A percentile compares a stretch with the other conserved stretches of the same genome.
These are phyloP conservation scores for Metarhizium rileyi DNA, from an alignment of 2,329 filamentous ascomycete species.

Conservation along the genomic window DNA sequence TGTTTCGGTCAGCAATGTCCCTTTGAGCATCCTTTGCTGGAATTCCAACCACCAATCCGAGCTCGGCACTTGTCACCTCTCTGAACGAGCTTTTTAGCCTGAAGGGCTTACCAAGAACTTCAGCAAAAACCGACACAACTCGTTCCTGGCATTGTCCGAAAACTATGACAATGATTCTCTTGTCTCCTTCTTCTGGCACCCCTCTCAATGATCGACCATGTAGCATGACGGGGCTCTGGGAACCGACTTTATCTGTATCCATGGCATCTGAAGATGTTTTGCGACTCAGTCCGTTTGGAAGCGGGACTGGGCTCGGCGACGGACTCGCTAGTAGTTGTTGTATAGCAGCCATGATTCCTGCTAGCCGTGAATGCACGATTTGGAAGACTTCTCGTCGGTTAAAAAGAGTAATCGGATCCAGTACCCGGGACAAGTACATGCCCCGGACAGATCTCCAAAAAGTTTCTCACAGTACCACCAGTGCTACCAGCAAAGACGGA, in stretches of 20 bases:
- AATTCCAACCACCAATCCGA: conserved; percentile 60
- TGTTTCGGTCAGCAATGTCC: conserved; percentile 49
- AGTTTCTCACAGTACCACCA: neutral
- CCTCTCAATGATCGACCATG: conserved; percentile 34
- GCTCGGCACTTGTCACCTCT: conserved; percentile 42
- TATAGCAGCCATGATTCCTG: conserved; percentile 26
- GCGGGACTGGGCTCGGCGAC: conserved; percentile 18
- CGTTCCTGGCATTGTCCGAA: conserved; percentile 63
- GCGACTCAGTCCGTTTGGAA: conserved; percentile 15
- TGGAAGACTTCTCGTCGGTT: neutral
- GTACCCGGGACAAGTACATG: neutral
- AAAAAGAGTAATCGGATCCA: neutral
- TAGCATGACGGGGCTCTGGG: conserved; percentile 22
- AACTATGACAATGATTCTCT: conserved; percentile 54
- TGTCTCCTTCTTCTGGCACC: conserved; percentile 42
- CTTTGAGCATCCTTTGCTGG: conserved; percentile 44
- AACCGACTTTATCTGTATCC: conserved; percentile 26
- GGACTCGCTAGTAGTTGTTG: conserved; percentile 26
- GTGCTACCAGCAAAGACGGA: neutral
- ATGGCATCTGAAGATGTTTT: conserved; percentile 14
- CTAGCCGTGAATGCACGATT: neutral
- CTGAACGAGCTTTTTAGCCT: conserved; percentile 47
- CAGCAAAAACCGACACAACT: conserved; percentile 66
- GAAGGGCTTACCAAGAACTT: conserved; percentile 67
- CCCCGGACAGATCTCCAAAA: neutral